These are phyloP conservation scores for Jamesozyma piceae DNA, from an alignment of 805 yeast genomes.

Conservation along the genomic window DNA sequence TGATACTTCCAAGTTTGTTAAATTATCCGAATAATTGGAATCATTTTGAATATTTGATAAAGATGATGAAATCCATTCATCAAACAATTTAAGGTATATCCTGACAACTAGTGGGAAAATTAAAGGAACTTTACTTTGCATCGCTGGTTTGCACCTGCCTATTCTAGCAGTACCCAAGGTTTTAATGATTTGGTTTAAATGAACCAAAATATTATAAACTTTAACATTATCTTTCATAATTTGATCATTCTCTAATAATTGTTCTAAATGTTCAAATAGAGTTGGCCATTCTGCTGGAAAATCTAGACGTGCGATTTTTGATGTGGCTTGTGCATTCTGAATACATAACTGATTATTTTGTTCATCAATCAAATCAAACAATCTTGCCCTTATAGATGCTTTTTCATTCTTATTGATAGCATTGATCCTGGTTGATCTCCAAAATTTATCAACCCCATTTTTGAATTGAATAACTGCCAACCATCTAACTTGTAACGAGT, in stretches of 20 bases:
- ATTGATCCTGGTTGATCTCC: constrained; percentile 62
- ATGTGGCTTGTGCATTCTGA: constrained; percentile 78
- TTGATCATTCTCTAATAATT: constrained; percentile 36
- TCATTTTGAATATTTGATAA: constrained; percentile 16
- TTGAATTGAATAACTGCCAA: constrained; percentile 79
- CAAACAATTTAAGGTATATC: constrained; percentile 50
- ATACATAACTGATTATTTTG: constrained; percentile 63
- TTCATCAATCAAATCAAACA: constrained; percentile 56
- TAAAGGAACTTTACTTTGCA: constrained; percentile 62
- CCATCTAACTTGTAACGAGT: constrained; percentile 69
- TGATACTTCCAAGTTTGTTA: constrained; percentile 60
- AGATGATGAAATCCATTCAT: constrained; percentile 47
- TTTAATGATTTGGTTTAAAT: constrained; percentile 72
- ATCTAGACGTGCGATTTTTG: constrained; percentile 71
- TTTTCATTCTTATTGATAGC: constrained; percentile 62
- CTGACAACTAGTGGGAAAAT: constrained; percentile 52
- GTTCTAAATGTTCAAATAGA: constrained; percentile 56
- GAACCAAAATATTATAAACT: constrained; percentile 52
- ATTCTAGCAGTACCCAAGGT: constrained; percentile 64
- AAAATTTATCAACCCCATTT: constrained; percentile 74
- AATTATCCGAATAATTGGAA: constrained; percentile 23
- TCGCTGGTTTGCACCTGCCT: constrained; percentile 70
- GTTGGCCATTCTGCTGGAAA: constrained; percentile 84
- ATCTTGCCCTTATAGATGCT: constrained; percentile 43
- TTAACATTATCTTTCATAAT: constrained; percentile 40